Base-by-base conservation (phyloP, 2,329 filamentous ascomycete genomes). In the Claviceps capensis region DNA sequence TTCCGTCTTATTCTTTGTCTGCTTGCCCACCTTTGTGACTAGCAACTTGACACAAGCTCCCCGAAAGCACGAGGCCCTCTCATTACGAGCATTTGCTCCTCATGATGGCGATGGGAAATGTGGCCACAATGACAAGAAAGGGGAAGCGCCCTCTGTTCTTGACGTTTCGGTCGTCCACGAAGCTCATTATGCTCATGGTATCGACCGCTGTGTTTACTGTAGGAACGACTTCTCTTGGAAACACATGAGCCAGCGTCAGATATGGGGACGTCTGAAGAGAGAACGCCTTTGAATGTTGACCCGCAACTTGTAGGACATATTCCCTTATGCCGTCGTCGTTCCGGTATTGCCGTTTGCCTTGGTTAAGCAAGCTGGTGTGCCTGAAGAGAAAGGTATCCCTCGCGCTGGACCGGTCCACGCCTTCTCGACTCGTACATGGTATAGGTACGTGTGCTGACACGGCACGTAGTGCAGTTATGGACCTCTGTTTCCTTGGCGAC, bases 151-250 rank as follows among this genome's bases (percentile, higher is more conserved):
- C 65, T 2, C 22, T 58, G 16, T 52, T 65, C 17, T 54, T 67
- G 44, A 55, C 61, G 50, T 45, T 62, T 49, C 63, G 65, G 14
- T 66, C 65, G 22, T 67, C 65, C 23, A 54, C 63, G 47, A 56
- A 57, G 9, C 56, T 66, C 22, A 65, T 67, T 45, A 60, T 67
- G 26, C 58, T 61, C 16, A 65, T 63, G 23, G 63, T 62, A 22
- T 59, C 62, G 22, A 64, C 63, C 57, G 65, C 65, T 26, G 58
- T 66, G n/a, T 67, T 67, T 48, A 65, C 65, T 44, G 65, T 67
- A 58, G 48, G 49, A 19, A 9, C 9, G 2, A 7, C 6, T 16
- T 9, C 17, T 40, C 4, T 22, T 22, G 11, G 9, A 34, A 9
- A 5, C 4, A 34, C 4, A 36, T 8, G n/a, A 40, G 17, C 26